Evolutionary conservation across 75 land plant species (phyloP).

Genomic region (Sequoiadendron giganteum): DNA sequence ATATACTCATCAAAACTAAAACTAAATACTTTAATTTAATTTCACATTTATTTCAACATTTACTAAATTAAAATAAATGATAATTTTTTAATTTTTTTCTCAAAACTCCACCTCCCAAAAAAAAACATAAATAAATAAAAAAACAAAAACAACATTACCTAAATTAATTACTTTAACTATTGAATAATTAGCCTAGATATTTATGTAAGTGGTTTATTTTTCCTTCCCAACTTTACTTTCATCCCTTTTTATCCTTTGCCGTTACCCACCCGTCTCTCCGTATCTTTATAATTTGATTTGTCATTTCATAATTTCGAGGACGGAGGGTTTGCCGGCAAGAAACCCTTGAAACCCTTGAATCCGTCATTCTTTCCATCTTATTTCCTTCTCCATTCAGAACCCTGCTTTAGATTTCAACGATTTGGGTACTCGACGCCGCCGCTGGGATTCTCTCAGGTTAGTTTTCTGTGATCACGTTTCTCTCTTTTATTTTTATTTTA

Average conservation of each 20-base stretch:
- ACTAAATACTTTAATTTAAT: not conserved
- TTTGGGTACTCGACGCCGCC: not conserved
- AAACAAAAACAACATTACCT: not conserved
- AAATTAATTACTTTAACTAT: not conserved
- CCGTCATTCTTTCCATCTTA: not conserved
- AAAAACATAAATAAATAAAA: too few relatives aligned
- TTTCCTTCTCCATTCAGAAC: not conserved
- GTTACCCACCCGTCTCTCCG: not conserved
- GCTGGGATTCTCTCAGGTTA: not conserved
- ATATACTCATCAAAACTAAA: not conserved
- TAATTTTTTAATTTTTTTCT: too few relatives aligned
- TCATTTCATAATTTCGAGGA: not conserved
- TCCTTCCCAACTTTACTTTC: not conserved
- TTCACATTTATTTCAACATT: too few relatives aligned
- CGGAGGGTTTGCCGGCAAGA: not conserved
- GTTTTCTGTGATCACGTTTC: not conserved
- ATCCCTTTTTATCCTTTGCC: not conserved
- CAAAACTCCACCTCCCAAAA: not conserved
- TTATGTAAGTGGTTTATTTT: not conserved
- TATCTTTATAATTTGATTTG: not conserved
- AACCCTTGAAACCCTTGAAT: not conserved
- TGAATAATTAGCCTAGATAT: not conserved
- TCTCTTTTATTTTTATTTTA: not conserved
- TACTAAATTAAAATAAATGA: too few relatives aligned
- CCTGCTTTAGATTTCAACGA: not conserved